phyloP scores from a whole-genome alignment of 176 grass and related monocot genomes.

The Puccinellia tenuiflora region DNA sequence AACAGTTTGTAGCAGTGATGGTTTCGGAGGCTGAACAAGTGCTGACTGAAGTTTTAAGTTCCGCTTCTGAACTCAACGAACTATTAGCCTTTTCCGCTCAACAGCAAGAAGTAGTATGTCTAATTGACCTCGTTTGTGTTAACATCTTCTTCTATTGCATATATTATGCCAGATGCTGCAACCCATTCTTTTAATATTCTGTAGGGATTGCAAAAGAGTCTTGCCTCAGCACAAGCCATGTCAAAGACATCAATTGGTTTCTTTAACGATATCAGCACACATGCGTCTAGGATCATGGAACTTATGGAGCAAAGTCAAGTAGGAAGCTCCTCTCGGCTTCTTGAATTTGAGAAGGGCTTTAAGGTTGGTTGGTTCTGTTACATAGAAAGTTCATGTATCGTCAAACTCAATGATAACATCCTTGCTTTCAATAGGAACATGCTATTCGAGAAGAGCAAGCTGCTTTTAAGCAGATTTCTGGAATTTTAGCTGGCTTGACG shows the following conservation, averaged over 20 bases:
- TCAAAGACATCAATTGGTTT: slow-evolving; percentile 60
- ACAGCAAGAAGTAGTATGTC: slow-evolving; percentile 54
- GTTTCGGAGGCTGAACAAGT: slow-evolving; percentile 63
- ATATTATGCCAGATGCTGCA: slow-evolving; percentile 10
- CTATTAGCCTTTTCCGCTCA: slow-evolving; percentile 49
- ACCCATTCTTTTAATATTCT: neutral
- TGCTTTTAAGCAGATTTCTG: slow-evolving; percentile 57
- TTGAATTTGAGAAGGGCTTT: slow-evolving; percentile 66
- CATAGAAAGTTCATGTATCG: neutral
- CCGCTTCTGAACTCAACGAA: slow-evolving; percentile 57
- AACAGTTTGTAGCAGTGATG: slow-evolving; percentile 60
- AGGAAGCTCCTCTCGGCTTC: slow-evolving; percentile 26
- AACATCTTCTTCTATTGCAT: neutral
- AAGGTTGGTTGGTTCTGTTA: slow-evolving; percentile 44
- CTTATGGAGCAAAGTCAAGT: slow-evolving; percentile 53
- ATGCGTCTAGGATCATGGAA: slow-evolving; percentile 36
- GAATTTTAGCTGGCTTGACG: slow-evolving; percentile 53
- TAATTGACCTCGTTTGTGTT: neutral
- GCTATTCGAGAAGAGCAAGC: slow-evolving; percentile 57
- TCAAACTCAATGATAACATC: neutral
- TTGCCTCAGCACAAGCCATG: slow-evolving; percentile 63
- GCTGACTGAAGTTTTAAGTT: slow-evolving; percentile 46
- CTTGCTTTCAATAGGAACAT: slow-evolving; percentile 43
- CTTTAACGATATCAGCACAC: slow-evolving; percentile 42
- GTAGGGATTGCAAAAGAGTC: slow-evolving; percentile 57